These are phyloP conservation scores for Massarina eburnea DNA, from an alignment of 2,329 filamentous ascomycete species.

Conservation along the genomic window DNA sequence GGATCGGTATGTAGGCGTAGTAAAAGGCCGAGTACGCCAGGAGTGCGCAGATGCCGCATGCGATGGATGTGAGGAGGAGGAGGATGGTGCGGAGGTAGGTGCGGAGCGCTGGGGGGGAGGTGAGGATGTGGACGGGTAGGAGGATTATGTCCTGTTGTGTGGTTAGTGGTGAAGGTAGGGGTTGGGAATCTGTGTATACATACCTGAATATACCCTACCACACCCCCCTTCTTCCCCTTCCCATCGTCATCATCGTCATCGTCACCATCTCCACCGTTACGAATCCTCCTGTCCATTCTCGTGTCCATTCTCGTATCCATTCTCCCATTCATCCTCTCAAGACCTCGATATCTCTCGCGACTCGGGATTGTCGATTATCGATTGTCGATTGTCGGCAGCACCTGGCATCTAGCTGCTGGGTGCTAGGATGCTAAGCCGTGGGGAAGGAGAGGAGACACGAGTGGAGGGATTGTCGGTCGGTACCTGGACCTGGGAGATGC, in stretches of 20 bases:
- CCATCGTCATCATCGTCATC: too few relatives aligned
- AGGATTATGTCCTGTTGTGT: constrained; percentile 53
- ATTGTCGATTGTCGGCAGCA: too few relatives aligned
- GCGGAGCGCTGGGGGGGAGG: constrained; percentile 64
- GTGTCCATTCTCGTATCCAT: background rate
- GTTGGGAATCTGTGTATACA: background rate
- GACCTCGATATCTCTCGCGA: too few relatives aligned
- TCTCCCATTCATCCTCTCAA: background rate
- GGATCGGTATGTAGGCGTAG: constrained; percentile 66
- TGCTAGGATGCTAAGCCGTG: too few relatives aligned
- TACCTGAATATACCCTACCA: background rate
- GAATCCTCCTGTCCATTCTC: too few relatives aligned
- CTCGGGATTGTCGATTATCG: too few relatives aligned
- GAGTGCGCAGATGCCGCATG: constrained; percentile 61
- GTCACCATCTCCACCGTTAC: too few relatives aligned
- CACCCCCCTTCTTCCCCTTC: too few relatives aligned
- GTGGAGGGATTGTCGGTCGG: too few relatives aligned
- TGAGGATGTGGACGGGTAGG: constrained; percentile 55
- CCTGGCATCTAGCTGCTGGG: too few relatives aligned
- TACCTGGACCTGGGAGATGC: too few relatives aligned
- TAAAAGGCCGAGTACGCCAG: constrained; percentile 69
- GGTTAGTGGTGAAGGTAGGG: background rate
- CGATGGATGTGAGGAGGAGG: constrained; percentile 53
- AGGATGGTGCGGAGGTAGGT: constrained; percentile 65
- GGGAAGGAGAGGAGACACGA: too few relatives aligned